Evolutionary conservation across 2,329 filamentous ascomycete species (phyloP).

Genomic region (Zymoseptoria tritici): DNA sequence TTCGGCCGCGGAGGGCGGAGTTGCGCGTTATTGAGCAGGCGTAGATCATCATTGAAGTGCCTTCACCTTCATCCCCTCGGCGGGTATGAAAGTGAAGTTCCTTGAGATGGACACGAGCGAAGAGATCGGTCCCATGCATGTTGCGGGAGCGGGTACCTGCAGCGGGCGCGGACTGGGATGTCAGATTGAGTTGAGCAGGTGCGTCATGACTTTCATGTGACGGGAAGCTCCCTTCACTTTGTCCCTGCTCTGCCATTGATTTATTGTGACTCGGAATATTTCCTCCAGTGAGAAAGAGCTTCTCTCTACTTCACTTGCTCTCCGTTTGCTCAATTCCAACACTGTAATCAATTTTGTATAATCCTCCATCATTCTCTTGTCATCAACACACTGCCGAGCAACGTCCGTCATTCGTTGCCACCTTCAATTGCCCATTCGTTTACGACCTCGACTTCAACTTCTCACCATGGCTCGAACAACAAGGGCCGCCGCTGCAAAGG

Average conservation of each 20-base stretch:
- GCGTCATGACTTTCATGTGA: background rate
- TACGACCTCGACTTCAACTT: background rate
- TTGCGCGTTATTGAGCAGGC: background rate
- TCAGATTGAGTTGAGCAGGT: background rate
- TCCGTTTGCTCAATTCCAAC: background rate
- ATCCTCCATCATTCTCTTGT: background rate
- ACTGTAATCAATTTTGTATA: background rate
- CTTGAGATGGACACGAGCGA: background rate
- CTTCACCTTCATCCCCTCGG: too few species aligned
- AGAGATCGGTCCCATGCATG: background rate
- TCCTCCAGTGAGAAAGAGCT: background rate
- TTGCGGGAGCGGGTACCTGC: background rate
- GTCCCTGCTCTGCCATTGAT: background rate
- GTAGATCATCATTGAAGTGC: too few species aligned
- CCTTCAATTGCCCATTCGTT: background rate
- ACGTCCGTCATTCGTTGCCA: background rate
- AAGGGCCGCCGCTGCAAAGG: conserved; percentile 17
- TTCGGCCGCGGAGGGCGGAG: too few species aligned
- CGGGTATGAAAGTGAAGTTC: background rate
- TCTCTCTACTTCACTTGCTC: background rate
- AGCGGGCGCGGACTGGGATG: background rate
- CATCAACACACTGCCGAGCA: background rate
- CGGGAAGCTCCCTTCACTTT: background rate
- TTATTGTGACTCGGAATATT: background rate
- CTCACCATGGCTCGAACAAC: conserved; percentile 21